phyloP scores from a whole-genome alignment of 148 eudicot genomes.

The Simmondsia chinensis region DNA sequence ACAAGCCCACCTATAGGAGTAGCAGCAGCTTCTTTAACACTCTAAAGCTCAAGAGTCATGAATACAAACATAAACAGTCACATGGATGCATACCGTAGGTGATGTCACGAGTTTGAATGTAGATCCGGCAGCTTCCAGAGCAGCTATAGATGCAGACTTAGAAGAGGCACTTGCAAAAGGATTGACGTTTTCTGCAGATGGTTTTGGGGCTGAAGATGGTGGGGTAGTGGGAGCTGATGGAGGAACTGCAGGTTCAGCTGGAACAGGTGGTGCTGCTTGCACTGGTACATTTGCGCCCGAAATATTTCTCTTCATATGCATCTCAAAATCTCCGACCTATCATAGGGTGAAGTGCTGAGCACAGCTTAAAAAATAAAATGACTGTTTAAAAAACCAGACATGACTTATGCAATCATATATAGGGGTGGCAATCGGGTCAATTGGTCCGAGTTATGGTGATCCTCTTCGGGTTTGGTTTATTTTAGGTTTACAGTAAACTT shows the following conservation, averaged over 20 bases:
- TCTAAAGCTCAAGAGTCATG: too few relatives aligned
- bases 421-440: too few relatives aligned
- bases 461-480: too few relatives aligned
- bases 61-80: conserved; percentile 2
- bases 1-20: conserved; percentile 63
- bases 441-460: too few relatives aligned
- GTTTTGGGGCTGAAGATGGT: conserved; percentile 28
- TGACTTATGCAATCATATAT: too few relatives aligned
- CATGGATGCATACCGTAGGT: conserved; percentile 53
- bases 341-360: conserved; percentile 1
- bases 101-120: conserved; percentile 66
- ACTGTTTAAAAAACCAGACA: neutral
- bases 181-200: conserved; percentile 47
- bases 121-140: conserved; percentile 78
- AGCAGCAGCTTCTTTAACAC: too few relatives aligned
- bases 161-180: conserved; percentile 50
- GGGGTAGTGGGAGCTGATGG: conserved; percentile 37
- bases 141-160: conserved; percentile 49
- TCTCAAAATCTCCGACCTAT: conserved; percentile 83
- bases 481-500: too few relatives aligned
- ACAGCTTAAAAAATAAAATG: conserved; percentile 1
- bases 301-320: conserved; percentile 81
- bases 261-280: conserved; percentile 43
- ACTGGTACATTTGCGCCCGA: conserved; percentile 34
- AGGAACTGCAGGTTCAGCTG: conserved; percentile 40